Conservation (phyloP, 495 filamentous ascomycete species). For the Hypoxylon crocopeplum region DNA sequence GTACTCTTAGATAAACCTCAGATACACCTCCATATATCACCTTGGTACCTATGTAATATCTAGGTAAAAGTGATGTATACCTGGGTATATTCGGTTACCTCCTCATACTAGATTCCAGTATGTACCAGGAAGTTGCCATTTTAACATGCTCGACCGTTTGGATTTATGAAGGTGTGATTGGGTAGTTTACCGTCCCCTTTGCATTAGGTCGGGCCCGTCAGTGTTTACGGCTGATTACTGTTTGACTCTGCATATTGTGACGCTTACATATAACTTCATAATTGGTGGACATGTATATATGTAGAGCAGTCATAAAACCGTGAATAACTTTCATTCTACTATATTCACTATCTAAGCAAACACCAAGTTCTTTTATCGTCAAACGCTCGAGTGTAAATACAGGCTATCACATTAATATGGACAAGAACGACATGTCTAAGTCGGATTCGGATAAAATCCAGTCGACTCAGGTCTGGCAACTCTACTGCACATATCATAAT, state of each 20-base stretch:
- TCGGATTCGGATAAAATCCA: slow-evolving; percentile 22
- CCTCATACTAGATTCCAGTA: too few species aligned
- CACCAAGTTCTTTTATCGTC: too few species aligned
- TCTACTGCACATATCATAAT: neutral
- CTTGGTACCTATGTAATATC: too few species aligned
- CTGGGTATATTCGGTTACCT: too few species aligned
- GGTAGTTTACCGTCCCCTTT: neutral
- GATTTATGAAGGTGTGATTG: neutral
- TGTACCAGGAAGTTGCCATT: neutral
- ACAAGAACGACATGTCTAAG: slow-evolving; percentile 11
- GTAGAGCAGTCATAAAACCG: neutral
- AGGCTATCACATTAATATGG: slow-evolving; percentile 15
- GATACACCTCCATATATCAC: too few species aligned
- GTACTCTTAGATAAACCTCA: too few species aligned
- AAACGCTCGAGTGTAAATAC: too few species aligned
- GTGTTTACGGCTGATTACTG: neutral
- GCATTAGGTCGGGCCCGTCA: slow-evolving; percentile 5
- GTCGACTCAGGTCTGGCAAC: slow-evolving; percentile 25
- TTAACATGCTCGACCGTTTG: neutral
- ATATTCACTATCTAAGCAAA: too few species aligned
- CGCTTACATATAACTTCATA: neutral
- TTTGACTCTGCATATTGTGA: neutral
- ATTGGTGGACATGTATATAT: neutral
- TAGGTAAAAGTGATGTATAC: too few species aligned
- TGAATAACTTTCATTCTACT: neutral